Conservation (phyloP, 306 rosid species). For the Vigna reflexopilosa region DNA sequence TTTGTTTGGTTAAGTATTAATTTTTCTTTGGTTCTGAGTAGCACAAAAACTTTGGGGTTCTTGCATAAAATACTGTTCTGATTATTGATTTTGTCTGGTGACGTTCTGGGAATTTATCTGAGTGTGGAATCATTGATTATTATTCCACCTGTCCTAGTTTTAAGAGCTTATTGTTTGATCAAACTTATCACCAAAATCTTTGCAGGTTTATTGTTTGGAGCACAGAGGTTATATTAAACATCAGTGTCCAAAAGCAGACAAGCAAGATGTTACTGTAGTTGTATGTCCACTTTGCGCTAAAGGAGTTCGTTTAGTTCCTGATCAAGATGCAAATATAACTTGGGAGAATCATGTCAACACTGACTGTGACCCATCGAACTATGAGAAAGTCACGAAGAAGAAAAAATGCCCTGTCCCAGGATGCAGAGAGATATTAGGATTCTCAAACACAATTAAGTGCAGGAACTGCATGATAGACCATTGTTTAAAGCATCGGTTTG, state of each 20-base stretch:
- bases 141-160: neutral
- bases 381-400: constrained; percentile 70
- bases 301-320: constrained; percentile 74
- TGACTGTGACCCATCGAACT: constrained; percentile 81
- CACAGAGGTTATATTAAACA: constrained; percentile 72
- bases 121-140: constrained; percentile 1
- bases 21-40: neutral
- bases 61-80: neutral
- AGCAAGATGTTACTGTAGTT: constrained; percentile 69
- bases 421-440: constrained; percentile 68
- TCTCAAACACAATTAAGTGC: constrained; percentile 83
- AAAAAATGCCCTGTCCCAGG: constrained; percentile 70
- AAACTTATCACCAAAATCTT: constrained; percentile 23
- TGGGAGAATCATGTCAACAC: constrained; percentile 82
- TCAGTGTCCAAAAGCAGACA: constrained; percentile 65
- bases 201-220: constrained; percentile 76
- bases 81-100: neutral
- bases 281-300: constrained; percentile 80
- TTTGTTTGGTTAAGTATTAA: constrained; percentile 30
- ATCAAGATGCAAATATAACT: constrained; percentile 75
- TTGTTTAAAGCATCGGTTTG: constrained; percentile 83
- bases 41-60: neutral
- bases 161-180: neutral
- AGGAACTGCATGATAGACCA: constrained; percentile 72
- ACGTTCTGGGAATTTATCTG: neutral